Evolutionary conservation across 2,329 filamentous ascomycete species (phyloP), one percentile per base, ranked within the genome.

Genomic region (Microsporum canis): DNA sequence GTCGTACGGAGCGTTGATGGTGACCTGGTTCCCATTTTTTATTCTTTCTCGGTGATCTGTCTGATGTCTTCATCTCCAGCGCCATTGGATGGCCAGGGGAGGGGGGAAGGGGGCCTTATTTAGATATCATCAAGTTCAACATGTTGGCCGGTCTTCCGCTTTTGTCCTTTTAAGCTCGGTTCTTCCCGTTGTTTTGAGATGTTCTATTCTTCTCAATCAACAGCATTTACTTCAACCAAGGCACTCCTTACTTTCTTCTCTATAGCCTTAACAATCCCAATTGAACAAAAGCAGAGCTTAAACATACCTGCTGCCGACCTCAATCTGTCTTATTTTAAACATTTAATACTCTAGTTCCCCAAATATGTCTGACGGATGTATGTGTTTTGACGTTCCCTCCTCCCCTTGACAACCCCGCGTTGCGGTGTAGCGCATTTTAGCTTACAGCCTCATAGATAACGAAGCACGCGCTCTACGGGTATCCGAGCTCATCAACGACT

Each of bases 401-500:
- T 29, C 6, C 14, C 31, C 45, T 31, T 29, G 10, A 43, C 27
- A 51, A 27, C 23, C 43, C 23, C 43, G 27, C 43, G 43, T 39
- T 51, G 12, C 57, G 39, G 31, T 41, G 39, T 38, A 33, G 43
- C 55, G 33, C n/a, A 61, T 45, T 39, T 33, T n/a, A 43, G 34
- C 57, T 59, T 36, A 45, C 33, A 27, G 17, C 41, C 14, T n/a
- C 3, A 62, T 69, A 86, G 84, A 84, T 66, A 86, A 86, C 69
- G 79, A 85, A 69, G 82, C 82, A 62, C 81, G 84, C 68, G 83
- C 84, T 57, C 76, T 86, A 70, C 80, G 84, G 66, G 74, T 86
- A 65, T 77, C 82, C 55, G 84, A 86, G 71, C 79, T 86, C 69
- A 83, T 86, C 75, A 80, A 79, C 64, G 84, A 86, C 73, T 86